Evolutionary conservation across 1,284 basidiomycete species (phyloP), one percentile per base, ranked within the genome.

Genomic region (Leccinum insolens): DNA sequence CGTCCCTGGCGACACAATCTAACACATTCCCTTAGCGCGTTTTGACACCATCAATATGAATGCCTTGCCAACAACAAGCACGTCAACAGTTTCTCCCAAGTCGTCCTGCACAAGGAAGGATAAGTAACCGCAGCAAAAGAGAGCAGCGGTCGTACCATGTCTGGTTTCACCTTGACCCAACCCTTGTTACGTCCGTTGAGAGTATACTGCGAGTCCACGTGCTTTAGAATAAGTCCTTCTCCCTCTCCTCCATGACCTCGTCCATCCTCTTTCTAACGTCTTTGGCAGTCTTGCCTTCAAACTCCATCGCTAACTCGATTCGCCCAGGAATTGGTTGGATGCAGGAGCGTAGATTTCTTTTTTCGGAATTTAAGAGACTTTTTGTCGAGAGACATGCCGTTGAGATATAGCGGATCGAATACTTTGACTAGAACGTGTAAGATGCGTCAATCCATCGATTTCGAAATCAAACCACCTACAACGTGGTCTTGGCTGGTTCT

Each of bases 161-260:
- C 96, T 7, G 96, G 96, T 77, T 98, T 98, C 55, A 88, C 92
- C 80, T 98, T 98, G 74, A 96, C 88, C 95, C 96, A 98, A 73
- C 94, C 92, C 74, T 89, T 87, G 72, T 92, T 94, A 65, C 96
- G 85, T 2, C 92, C 94, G 74, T 95, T 95, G 62, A 96, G 81
- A 14, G 88, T 83, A 78, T 99, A 99, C 68, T 89, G 85, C 0
- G 91, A 88, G 61, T 88, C 82, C 0, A 91, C 90, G 73, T 94
- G 91, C 79, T 98, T 99, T 68, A 98, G 85, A 4, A 98, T 92
- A 14, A 99, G 81, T 0, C 96, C 96, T 80, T 98, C 96, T 5
- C 96, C 96, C 67, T 89, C 25, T 84, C 80, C 34, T 88, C 89
- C 83, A 99, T 89, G 62, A 98, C 84, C 63, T 90, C 86, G 62